phyloP scores from a whole-genome alignment of 2,329 filamentous ascomycete species.

The Sporothrix curviconia region DNA sequence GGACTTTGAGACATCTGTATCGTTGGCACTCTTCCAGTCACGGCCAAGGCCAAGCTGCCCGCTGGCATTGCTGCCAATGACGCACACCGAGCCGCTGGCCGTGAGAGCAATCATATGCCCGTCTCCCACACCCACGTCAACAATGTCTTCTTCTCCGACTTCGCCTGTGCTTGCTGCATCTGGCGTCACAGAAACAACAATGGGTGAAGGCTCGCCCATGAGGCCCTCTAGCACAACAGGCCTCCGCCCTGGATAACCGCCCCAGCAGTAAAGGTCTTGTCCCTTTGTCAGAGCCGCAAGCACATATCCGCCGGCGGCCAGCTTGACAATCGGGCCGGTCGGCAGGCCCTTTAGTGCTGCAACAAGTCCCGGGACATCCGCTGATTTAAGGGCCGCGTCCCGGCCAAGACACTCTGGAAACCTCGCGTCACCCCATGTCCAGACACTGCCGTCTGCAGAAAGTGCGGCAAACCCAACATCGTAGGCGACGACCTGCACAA shows the following conservation, averaged over 20 bases:
- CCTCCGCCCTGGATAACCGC: conserved; percentile 32
- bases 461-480: conserved; percentile 45
- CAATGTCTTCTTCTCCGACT: conserved; percentile 42
- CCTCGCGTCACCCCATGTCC: conserved; percentile 52
- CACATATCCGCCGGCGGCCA: conserved; percentile 51
- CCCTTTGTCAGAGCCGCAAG: conserved; percentile 52
- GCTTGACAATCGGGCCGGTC: conserved; percentile 44
- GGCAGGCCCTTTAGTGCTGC: conserved; percentile 45
- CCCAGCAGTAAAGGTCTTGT: conserved; percentile 57
- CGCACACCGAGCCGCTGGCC: conserved; percentile 43
- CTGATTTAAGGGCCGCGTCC: conserved; percentile 37
- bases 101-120: conserved; percentile 53
- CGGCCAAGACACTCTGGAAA: conserved; percentile 52
- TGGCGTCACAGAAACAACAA: conserved; percentile 33
- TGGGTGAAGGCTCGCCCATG: conserved; percentile 34
- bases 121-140: conserved; percentile 52
- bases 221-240: conserved; percentile 20
- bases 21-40: too few species aligned
- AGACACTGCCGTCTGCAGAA: conserved; percentile 37
- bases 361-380: conserved; percentile 40
- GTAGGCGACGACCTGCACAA: conserved; percentile 40
- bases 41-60: conserved; percentile 54
- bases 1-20: too few species aligned
- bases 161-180: too few species aligned
- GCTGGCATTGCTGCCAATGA: conserved; percentile 49